A percentile compares a stretch with the other conserved stretches of the same genome.
phyloP scores from a whole-genome alignment of 352 stramenopile species.

The Sclerospora graminicola region DNA sequence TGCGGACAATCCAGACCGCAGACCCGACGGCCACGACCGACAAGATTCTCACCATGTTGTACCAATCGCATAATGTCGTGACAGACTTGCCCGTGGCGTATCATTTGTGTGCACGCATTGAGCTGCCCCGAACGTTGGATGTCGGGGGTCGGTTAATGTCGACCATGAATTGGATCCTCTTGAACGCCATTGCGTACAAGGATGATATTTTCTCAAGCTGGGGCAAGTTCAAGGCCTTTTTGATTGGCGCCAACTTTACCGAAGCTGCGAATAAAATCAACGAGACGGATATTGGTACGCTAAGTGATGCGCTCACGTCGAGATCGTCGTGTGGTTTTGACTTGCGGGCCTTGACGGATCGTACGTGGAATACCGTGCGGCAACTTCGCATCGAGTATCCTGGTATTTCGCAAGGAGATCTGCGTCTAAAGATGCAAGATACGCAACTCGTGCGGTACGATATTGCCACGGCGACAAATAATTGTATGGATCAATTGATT shows the following conservation, averaged over 20 bases:
- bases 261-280: slow-evolving; percentile 24
- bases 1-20: slow-evolving; percentile 19
- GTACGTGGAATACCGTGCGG: slow-evolving; percentile 28
- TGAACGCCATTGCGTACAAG: slow-evolving; percentile 30
- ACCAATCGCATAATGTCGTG: slow-evolving; percentile 46
- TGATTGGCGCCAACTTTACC: slow-evolving; percentile 18
- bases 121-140: slow-evolving; percentile 13
- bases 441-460: slow-evolving; percentile 38
- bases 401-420: slow-evolving; percentile 23
- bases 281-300: slow-evolving; percentile 17
- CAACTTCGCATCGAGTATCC: slow-evolving; percentile 27
- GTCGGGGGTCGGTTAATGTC: slow-evolving; percentile 21
- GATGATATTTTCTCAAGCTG: slow-evolving; percentile 24
- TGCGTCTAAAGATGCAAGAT: slow-evolving; percentile 33
- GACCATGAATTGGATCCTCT: slow-evolving; percentile 27
- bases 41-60: slow-evolving; percentile 40
- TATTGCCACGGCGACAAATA: slow-evolving; percentile 33
- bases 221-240: slow-evolving; percentile 23
- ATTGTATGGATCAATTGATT: slow-evolving; percentile 34
- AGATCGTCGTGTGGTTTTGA: slow-evolving; percentile 32
- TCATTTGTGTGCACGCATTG: slow-evolving; percentile 28
- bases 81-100: slow-evolving; percentile 47
- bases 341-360: slow-evolving; percentile 32
- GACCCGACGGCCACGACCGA: slow-evolving; percentile 31
- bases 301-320: slow-evolving; percentile 25